Conservation (phyloP, 768 basidiomycete species). For the Psilocybe subaeruginosa region DNA sequence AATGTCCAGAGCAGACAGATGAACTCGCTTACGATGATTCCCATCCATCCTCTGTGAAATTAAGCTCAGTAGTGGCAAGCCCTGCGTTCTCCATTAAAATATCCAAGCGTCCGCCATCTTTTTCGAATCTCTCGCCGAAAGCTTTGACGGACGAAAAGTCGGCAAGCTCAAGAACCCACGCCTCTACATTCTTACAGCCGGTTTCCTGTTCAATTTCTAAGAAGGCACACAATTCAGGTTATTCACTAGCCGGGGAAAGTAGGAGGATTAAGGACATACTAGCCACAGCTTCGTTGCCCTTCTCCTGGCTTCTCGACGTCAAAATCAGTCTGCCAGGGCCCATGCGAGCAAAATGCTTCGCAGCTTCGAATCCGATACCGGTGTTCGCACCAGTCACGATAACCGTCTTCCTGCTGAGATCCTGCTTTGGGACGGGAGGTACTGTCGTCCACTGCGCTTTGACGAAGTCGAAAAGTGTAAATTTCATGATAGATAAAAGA, state of each 20-base stretch:
- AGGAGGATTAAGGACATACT: constrained; percentile 27
- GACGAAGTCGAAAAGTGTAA: constrained; percentile 18
- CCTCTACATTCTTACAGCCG: constrained; percentile 34
- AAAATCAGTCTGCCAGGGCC: constrained; percentile 42
- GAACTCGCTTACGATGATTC: constrained; percentile 35
- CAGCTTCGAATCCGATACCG: constrained; percentile 51
- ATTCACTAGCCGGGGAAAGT: background rate
- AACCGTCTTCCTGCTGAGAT: constrained; percentile 51
- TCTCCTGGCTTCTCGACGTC: constrained; percentile 38
- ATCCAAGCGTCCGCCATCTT: constrained; percentile 38
- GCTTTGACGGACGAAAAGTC: constrained; percentile 41
- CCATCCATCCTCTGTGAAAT: constrained; percentile 39
- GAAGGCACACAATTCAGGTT: background rate
- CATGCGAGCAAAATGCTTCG: constrained; percentile 49
- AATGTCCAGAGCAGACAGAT: too few species aligned
- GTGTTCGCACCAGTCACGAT: constrained; percentile 53
- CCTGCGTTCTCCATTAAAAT: constrained; percentile 28
- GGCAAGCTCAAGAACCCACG: constrained; percentile 44
- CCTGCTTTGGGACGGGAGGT: constrained; percentile 32
- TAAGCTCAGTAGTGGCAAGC: constrained; percentile 1
- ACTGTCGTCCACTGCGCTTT: constrained; percentile 23
- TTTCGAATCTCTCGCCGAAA: constrained; percentile 38
- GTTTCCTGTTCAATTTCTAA: constrained; percentile 35
- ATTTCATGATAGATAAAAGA: constrained; percentile 15
- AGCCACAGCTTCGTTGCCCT: constrained; percentile 36